Evolutionary conservation across 768 basidiomycete genomes (phyloP).

Genomic region (Kwoniella botswanensis): DNA sequence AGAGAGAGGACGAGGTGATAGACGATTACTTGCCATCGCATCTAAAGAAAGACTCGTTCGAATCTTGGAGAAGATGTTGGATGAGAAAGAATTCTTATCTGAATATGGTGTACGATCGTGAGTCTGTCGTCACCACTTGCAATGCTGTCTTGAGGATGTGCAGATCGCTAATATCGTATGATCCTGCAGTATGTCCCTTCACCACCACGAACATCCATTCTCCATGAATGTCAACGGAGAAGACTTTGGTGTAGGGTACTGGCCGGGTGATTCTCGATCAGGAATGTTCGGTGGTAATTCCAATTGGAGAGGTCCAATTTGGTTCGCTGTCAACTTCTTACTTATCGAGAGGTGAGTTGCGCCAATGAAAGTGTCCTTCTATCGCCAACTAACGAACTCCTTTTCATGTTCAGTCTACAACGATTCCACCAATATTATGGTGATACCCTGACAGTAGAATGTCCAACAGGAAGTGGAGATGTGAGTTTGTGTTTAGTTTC

Average conservation of each 20-base stretch:
- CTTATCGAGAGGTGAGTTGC: conserved; percentile 72
- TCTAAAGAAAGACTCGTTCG: conserved; percentile 85
- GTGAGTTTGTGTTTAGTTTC: conserved; percentile 25
- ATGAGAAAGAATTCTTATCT: conserved; percentile 94
- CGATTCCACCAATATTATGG: conserved; percentile 95
- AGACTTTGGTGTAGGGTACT: conserved; percentile 89
- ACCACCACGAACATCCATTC: conserved; percentile 91
- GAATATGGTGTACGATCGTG: conserved; percentile 95
- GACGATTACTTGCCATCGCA: conserved; percentile 84
- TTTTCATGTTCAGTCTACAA: conserved; percentile 64
- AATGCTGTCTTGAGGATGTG: background rate
- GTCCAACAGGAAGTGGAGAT: conserved; percentile 95
- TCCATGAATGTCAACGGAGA: conserved; percentile 92
- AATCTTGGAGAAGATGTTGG: conserved; percentile 94
- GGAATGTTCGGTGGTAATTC: conserved; percentile 83
- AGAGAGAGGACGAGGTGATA: conserved; percentile 78
- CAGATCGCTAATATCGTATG: background rate
- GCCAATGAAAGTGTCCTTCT: background rate
- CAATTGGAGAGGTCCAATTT: conserved; percentile 88
- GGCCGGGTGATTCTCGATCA: conserved; percentile 96
- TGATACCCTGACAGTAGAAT: conserved; percentile 87
- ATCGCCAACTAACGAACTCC: background rate
- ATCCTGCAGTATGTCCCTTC: conserved; percentile 73
- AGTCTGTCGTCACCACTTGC: conserved; percentile 55
- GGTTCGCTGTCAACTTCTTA: conserved; percentile 95